These are phyloP conservation scores for Trichosporon coremiiforme DNA, from an alignment of 1,284 basidiomycete species.

Conservation along the genomic window DNA sequence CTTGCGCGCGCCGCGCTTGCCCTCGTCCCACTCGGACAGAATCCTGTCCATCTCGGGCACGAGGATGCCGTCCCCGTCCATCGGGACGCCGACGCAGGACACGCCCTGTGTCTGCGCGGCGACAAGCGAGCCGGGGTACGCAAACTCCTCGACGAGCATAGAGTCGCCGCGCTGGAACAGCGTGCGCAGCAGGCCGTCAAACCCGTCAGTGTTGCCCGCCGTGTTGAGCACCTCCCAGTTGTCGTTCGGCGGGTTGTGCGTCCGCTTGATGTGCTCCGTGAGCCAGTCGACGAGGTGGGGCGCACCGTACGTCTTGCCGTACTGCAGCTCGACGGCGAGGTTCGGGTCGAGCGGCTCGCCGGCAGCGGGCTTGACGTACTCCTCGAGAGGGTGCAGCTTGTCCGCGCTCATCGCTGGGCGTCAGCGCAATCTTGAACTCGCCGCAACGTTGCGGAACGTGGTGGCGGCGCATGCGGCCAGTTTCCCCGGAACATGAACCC, in stretches of 20 bases:
- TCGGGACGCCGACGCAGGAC: constrained; percentile 63
- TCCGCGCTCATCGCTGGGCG: constrained; percentile 33
- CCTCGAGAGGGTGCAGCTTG: constrained; percentile 35
- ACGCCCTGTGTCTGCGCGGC: constrained; percentile 61
- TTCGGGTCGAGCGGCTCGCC: constrained; percentile 37
- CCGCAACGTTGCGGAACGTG: neutral
- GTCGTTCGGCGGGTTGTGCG: constrained; percentile 40
- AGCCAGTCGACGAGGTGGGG: constrained; percentile 40
- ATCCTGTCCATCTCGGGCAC: constrained; percentile 63
- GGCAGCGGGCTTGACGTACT: constrained; percentile 35
- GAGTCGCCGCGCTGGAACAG: constrained; percentile 42
- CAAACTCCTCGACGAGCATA: constrained; percentile 51
- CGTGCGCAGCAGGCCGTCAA: constrained; percentile 42
- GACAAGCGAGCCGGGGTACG: constrained; percentile 63
- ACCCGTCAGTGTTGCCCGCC: constrained; percentile 48
- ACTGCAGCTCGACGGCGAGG: constrained; percentile 44
- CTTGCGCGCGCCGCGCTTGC: constrained; percentile 61
- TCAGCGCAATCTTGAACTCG: neutral
- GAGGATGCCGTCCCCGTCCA: constrained; percentile 71
- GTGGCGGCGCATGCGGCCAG: neutral
- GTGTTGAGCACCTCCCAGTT: constrained; percentile 44
- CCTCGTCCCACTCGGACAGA: constrained; percentile 67
- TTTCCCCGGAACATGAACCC: no score
- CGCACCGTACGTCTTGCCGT: constrained; percentile 43
- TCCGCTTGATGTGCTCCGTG: constrained; percentile 40